Evolutionary conservation across 768 basidiomycete genomes (phyloP), one percentile per base, ranked within the genome.

Genomic region (Lentinula raphanica): DNA sequence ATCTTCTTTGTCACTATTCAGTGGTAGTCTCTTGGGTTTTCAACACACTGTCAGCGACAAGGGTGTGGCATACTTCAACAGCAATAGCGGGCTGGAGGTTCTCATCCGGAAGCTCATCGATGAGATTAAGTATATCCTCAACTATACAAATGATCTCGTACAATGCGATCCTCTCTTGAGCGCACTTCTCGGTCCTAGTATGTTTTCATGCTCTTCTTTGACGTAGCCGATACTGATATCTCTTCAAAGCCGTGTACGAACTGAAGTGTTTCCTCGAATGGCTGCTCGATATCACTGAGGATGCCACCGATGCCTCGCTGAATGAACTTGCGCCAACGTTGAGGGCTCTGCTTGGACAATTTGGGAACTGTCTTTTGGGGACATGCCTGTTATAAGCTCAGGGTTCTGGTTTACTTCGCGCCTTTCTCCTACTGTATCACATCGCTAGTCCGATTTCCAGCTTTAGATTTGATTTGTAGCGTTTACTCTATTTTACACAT

Each of bases 231-330:
- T 35, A 21, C 25, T 54, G 8, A 42, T 32, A 21, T 29, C n/a
- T 36, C 23, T 21, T 28, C 40, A 1, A 50, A 88, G 87, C 82
- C 61, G 71, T 85, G 8, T 82, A 83, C 59, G 70, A 82, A 9
- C 65, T 86, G 67, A 87, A 89, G 66, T 87, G 87, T 64, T 59
- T 81, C 25, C 51, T 87, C 31, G 83, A 85, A 62, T 70, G 70
- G 3, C 54, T 81, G 27, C 68, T 87, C 39, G 72, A 88, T 63
- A 65, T 66, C 5, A 63, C 72, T 2, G 81, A 84, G 66, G 75
- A 83, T 63, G 31, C 80, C 15, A 69, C 74, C 15, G 86, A 86
- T 62, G 79, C 65, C 7, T 58, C 74, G 12, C 57, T 84, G 61
- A 79, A 81, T 55, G 61, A 55, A 11, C 62, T 84, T n/a, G 58